Percentiles rank a stretch among this genome's conserved stretches.
phyloP scores from a whole-genome alignment of 495 filamentous ascomycete species.

The Penicillium paradoxum region DNA sequence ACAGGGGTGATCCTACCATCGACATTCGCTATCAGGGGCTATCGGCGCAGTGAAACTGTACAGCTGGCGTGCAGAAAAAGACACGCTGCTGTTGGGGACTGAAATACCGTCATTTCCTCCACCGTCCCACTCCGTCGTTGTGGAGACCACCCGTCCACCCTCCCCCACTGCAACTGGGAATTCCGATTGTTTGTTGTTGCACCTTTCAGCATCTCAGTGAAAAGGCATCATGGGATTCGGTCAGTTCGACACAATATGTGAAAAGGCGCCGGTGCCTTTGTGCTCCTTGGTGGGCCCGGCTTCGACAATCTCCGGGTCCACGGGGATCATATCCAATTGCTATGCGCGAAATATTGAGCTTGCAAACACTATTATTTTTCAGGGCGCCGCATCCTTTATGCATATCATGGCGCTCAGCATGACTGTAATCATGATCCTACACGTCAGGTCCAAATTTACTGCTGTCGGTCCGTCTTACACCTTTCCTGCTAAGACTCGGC shows the following conservation, averaged over 20 bases:
- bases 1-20: not conserved
- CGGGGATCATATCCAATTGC: conserved; percentile 84
- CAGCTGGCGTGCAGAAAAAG: conserved; percentile 6
- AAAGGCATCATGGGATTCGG: conserved; percentile 73
- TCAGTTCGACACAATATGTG: conserved; percentile 82
- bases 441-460: conserved; percentile 96
- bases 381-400: conserved; percentile 84
- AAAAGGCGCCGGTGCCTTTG: conserved; percentile 76
- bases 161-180: conserved; percentile 20
- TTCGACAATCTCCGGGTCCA: conserved; percentile 56
- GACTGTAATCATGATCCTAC: conserved; percentile 94
- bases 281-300: conserved; percentile 77
- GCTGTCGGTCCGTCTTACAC: conserved; percentile 75
- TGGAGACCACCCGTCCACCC: conserved; percentile 22
- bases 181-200: conserved; percentile 18
- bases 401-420: conserved; percentile 89
- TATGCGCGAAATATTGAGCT: conserved; percentile 93
- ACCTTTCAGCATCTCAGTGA: conserved; percentile 3
- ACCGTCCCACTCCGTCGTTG: conserved; percentile 27
- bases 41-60: not conserved
- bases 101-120: conserved; percentile 18
- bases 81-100: not conserved
- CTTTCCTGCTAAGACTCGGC: not conserved
- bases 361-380: conserved; percentile 97
- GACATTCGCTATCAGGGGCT: not conserved